These are phyloP conservation scores for Pterulicium gracile DNA, from an alignment of 1,284 basidiomycete genomes.

Conservation along the genomic window DNA sequence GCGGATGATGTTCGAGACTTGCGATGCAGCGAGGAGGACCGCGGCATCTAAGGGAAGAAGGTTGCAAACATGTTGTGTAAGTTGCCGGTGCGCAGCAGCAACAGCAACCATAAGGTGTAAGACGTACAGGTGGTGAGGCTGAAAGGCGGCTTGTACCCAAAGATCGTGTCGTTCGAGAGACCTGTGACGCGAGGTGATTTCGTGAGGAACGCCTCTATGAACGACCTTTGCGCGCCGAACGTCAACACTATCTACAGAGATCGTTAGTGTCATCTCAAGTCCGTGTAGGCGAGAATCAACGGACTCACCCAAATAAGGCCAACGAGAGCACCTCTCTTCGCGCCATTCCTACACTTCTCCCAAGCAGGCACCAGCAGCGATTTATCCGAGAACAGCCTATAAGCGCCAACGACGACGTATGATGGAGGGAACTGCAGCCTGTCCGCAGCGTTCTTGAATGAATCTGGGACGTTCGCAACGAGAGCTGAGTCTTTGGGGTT, in stretches of 20 bases:
- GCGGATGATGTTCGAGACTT: constrained; percentile 60
- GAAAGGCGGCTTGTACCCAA: constrained; percentile 57
- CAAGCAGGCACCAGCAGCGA: constrained; percentile 56
- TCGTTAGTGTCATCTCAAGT: background rate
- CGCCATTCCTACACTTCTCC: constrained; percentile 67
- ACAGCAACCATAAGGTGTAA: too few species aligned
- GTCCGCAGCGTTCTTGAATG: background rate
- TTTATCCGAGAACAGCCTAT: constrained; percentile 59
- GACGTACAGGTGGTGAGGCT: constrained; percentile 53
- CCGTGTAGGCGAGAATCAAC: constrained; percentile 2
- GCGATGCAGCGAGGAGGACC: constrained; percentile 58
- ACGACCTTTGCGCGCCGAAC: constrained; percentile 51
- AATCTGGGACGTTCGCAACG: background rate
- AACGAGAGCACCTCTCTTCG: constrained; percentile 45
- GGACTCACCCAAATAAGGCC: constrained; percentile 55
- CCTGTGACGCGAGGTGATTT: constrained; percentile 57
- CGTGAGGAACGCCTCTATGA: constrained; percentile 50
- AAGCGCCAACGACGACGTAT: constrained; percentile 66
- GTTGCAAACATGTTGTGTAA: too few species aligned
- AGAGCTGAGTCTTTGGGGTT: too few species aligned
- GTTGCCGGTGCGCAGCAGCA: too few species aligned
- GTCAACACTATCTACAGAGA: constrained; percentile 42
- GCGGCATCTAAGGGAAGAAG: constrained; percentile 52
- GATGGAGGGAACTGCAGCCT: constrained; percentile 56
- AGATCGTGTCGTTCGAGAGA: constrained; percentile 49